Base-by-base conservation (phyloP, 139 green algal species). In the Pseudopediastrum boryanum region DNA sequence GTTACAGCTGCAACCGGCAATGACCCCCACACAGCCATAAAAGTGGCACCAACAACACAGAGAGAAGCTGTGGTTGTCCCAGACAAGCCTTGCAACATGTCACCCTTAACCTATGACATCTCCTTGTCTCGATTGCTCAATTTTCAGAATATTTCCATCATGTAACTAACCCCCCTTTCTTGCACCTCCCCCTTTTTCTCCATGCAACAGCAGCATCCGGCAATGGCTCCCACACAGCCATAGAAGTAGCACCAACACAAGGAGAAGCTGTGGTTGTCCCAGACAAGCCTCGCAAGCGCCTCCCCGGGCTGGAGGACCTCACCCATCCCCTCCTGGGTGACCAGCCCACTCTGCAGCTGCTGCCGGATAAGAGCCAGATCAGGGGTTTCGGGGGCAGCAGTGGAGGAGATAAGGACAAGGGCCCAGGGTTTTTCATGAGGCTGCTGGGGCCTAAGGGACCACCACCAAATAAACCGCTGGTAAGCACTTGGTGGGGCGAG, bases 251-350 rank as follows among this genome's bases (percentile, higher is more conserved):
- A n/a, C n/a, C n/a, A n/a, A n/a, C n/a, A n/a, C n/a, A n/a, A n/a
- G n/a, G n/a, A n/a, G n/a, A n/a, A n/a, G n/a, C 69, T 23, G 52
- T 78, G 31, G 71, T 56, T 44, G 71, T 70, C n/a, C n/a, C 58
- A 8, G 66, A 75, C 62, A 81, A 87, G 77, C 85, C 84, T 2
- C 79, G 85, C 62, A 81, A 78, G 70, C 50, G 79, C 35, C 62
- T 66, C 25, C 71, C 56, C 4, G 77, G 63, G 5, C n/a, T 82
- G 27, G 81, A 89, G 39, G 89, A 94, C 64, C 82, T 93, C 70
- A 75, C 38, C 6, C 94, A 97, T 77, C 94, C 94, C 25, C 83
- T 97, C 68, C 90, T 97, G 58, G 94, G 93, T 2, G 83, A 94
- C 31, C 61, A 88, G 39, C 90, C 93, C 71, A 95, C 91, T n/a